Evolutionary conservation across 2,329 filamentous ascomycete genomes (phyloP).

Genomic region (Fusarium tuaranense): DNA sequence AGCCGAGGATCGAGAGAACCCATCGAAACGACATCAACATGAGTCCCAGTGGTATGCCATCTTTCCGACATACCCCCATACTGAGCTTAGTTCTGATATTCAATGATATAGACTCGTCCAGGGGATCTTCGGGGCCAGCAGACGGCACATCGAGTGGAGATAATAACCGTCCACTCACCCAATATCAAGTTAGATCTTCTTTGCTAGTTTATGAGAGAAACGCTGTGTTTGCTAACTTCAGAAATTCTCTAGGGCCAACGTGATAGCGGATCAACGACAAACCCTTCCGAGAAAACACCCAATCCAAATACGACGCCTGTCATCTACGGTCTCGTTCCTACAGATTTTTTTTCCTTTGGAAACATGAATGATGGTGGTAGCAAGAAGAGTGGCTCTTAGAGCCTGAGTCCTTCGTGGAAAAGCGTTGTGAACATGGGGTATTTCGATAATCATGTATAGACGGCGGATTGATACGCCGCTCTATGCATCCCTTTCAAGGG

Average conservation of each 20-base stretch:
- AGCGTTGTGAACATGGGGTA: background rate
- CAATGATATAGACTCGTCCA: background rate
- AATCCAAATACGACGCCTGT: background rate
- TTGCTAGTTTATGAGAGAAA: background rate
- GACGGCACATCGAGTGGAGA: background rate
- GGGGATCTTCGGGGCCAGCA: background rate
- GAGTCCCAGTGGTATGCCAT: background rate
- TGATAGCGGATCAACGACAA: background rate
- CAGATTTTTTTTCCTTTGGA: background rate
- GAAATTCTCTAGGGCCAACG: background rate
- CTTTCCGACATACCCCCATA: no score
- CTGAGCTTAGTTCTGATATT: background rate
- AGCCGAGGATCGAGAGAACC: background rate
- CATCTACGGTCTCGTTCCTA: background rate
- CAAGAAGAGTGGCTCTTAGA: background rate
- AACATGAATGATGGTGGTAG: background rate
- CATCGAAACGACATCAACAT: background rate
- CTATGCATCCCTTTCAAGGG: background rate
- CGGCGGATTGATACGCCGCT: background rate
- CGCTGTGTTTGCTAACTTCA: background rate
- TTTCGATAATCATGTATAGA: background rate
- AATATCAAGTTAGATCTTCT: background rate
- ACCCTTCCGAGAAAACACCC: background rate
- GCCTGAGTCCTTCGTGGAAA: background rate
- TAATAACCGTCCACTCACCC: background rate